Conservation (phyloP, 2,329 filamentous ascomycete species). For the Diplocarpon mali region DNA sequence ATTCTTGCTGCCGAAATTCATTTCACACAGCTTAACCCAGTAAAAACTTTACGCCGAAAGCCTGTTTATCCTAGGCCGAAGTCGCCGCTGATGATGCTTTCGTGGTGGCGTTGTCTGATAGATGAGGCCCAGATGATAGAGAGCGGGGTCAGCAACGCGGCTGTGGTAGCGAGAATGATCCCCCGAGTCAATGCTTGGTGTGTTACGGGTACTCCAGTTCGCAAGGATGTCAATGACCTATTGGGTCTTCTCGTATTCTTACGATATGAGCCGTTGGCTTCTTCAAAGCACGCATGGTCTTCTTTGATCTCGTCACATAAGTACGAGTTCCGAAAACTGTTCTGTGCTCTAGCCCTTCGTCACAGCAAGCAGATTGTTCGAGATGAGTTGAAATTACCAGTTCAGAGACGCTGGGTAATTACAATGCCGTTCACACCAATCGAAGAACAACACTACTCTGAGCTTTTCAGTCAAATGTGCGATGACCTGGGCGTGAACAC, state of each 20-base stretch:
- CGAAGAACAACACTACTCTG: constrained; percentile 80
- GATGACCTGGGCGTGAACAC: constrained; percentile 54
- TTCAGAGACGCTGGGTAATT: constrained; percentile 77
- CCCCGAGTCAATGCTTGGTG: constrained; percentile 85
- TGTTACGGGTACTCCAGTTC: constrained; percentile 81
- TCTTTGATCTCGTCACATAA: constrained; percentile 51
- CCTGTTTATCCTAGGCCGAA: constrained; percentile 54
- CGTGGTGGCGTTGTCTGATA: constrained; percentile 75
- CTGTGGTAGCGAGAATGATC: constrained; percentile 66
- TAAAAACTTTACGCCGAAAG: constrained; percentile 50
- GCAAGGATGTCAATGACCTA: constrained; percentile 67
- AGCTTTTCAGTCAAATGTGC: constrained; percentile 66
- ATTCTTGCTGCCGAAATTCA: constrained; percentile 74
- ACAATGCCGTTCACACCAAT: constrained; percentile 83
- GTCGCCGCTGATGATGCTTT: constrained; percentile 68
- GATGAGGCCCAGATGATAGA: constrained; percentile 90
- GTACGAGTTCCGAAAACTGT: constrained; percentile 54
- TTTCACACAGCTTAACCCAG: constrained; percentile 58
- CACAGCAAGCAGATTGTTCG: constrained; percentile 78
- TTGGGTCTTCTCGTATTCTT: constrained; percentile 75
- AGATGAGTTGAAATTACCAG: constrained; percentile 66
- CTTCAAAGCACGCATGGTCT: constrained; percentile 54
- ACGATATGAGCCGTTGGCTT: constrained; percentile 64
- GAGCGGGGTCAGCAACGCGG: constrained; percentile 73
- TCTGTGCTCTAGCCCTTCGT: constrained; percentile 62